These are phyloP conservation scores for Fusarium haematococcum DNA, from an alignment of 2,329 filamentous ascomycete species.

Conservation along the genomic window DNA sequence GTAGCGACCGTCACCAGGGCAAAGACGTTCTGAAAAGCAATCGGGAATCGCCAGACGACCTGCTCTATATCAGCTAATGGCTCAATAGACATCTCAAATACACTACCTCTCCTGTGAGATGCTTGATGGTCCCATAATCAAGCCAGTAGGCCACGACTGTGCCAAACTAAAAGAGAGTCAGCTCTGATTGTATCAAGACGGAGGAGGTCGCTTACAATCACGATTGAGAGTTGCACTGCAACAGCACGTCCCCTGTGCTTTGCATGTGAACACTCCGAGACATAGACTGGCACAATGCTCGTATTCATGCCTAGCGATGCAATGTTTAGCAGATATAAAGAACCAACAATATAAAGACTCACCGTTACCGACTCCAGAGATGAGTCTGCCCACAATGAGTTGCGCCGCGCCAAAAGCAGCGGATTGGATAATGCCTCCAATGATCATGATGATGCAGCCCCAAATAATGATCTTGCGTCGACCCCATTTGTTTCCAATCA, in stretches of 20 bases:
- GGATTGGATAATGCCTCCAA: constrained; percentile 3
- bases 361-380: background rate
- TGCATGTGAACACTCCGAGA: background rate
- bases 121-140: background rate
- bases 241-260: background rate
- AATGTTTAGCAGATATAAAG: background rate
- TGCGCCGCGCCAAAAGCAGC: background rate
- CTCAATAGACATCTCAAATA: no score
- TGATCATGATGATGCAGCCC: constrained; percentile 21
- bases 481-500: constrained; percentile 8
- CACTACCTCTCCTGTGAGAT: background rate
- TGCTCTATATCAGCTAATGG: no score
- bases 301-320: background rate
- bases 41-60: background rate
- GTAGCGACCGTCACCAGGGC: background rate
- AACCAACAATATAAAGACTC: background rate
- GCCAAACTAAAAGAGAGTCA: background rate
- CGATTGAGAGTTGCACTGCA: background rate
- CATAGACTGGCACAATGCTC: background rate
- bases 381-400: background rate
- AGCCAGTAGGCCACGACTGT: background rate
- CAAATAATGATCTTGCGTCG: constrained; percentile 13
- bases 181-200: background rate
- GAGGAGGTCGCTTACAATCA: background rate
- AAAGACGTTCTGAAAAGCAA: background rate